Evolutionary conservation across 2,329 filamentous ascomycete genomes (phyloP).

Genomic region (Herpotrichia juniperi): DNA sequence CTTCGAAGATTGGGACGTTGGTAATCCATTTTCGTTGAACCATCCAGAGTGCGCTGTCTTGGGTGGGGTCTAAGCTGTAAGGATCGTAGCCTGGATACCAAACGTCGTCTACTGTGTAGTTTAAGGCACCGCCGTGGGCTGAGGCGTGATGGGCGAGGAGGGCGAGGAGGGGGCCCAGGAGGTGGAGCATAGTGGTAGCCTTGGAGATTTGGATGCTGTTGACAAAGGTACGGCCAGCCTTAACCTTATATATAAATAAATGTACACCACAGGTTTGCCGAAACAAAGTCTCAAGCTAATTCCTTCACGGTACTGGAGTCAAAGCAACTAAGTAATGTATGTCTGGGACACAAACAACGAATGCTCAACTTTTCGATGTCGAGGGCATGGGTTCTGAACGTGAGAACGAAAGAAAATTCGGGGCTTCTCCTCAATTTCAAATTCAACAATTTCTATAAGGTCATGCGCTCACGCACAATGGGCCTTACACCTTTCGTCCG

Average conservation of each 20-base stretch:
- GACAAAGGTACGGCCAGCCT: background rate
- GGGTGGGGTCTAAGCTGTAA: constrained; percentile 23
- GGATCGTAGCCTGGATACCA: constrained; percentile 41
- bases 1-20: constrained; percentile 34
- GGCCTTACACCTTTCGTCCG: constrained; percentile 9
- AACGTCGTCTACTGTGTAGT: constrained; percentile 37
- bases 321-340: constrained; percentile 1
- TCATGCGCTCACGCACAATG: constrained; percentile 11
- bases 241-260: background rate
- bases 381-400: too few relatives aligned
- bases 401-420: background rate
- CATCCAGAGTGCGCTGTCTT: constrained; percentile 28
- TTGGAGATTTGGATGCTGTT: background rate
- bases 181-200: constrained; percentile 17
- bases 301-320: background rate
- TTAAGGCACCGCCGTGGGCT: constrained; percentile 33
- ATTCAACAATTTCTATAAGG: background rate
- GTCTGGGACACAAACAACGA: background rate
- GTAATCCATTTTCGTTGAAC: constrained; percentile 38
- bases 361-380: too few relatives aligned
- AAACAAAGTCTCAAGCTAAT: background rate
- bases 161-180: constrained; percentile 8
- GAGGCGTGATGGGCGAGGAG: constrained; percentile 17
- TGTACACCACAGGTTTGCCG: too few relatives aligned
- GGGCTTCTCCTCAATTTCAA: constrained; percentile 1